Conservation (phyloP, 1,139 yeast genomes). For the Taiozyma sp. region DNA sequence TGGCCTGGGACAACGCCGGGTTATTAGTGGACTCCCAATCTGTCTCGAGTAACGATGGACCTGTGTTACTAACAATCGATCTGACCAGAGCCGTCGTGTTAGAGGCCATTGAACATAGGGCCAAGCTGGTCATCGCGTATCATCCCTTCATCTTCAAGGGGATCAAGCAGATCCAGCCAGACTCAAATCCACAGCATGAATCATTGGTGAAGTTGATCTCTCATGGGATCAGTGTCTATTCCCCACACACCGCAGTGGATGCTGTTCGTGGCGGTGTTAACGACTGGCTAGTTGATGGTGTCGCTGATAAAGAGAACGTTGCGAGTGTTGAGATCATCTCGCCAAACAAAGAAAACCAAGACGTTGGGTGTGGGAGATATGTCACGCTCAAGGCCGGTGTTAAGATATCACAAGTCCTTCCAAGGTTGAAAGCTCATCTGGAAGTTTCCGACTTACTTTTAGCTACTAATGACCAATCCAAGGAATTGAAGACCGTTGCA, state of each 20-base stretch:
- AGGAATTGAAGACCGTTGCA: slow-evolving; percentile 54
- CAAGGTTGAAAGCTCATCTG: slow-evolving; percentile 50
- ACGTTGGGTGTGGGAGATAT: slow-evolving; percentile 82
- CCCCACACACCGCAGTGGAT: slow-evolving; percentile 96
- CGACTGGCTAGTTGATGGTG: slow-evolving; percentile 77
- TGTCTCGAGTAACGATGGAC: background rate
- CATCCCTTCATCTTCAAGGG: slow-evolving; percentile 95
- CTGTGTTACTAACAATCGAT: slow-evolving; percentile 71
- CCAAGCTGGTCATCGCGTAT: slow-evolving; percentile 70
- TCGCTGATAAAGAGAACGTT: slow-evolving; percentile 26
- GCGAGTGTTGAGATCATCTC: slow-evolving; percentile 32
- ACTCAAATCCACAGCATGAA: slow-evolving; percentile 70
- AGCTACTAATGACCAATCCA: slow-evolving; percentile 40
- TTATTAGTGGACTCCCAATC: slow-evolving; percentile 25
- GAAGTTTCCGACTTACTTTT: slow-evolving; percentile 59
- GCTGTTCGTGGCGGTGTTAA: slow-evolving; percentile 91
- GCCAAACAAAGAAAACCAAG: slow-evolving; percentile 29
- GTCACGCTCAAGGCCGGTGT: slow-evolving; percentile 45
- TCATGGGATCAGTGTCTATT: slow-evolving; percentile 79
- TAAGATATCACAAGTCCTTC: slow-evolving; percentile 42
- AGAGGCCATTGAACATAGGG: slow-evolving; percentile 62
- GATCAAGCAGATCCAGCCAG: slow-evolving; percentile 64
- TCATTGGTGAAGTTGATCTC: slow-evolving; percentile 71
- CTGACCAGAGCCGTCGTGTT: slow-evolving; percentile 79
- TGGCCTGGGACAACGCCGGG: slow-evolving; percentile 61